These are phyloP conservation scores for Acacia pycnantha DNA, from an alignment of 331 rosid genomes.

Conservation along the genomic window DNA sequence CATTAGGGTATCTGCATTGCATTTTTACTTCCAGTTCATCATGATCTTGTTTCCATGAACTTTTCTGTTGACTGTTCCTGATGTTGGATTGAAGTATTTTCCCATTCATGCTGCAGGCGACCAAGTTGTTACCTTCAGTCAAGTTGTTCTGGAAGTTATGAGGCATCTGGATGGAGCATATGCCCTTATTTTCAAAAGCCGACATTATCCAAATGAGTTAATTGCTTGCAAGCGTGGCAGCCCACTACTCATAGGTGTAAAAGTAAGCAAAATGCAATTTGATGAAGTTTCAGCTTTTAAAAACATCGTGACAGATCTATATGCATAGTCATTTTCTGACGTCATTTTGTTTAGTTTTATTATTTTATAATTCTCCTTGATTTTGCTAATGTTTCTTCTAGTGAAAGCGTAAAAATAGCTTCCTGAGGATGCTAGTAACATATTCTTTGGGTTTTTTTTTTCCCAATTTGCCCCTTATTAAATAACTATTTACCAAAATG, in stretches of 20 bases:
- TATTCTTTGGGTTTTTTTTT: too few relatives aligned
- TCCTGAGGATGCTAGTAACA: background rate
- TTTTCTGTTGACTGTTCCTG: constrained; percentile 3
- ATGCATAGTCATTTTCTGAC: background rate
- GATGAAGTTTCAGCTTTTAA: constrained; percentile 2
- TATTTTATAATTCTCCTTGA: constrained; percentile 13
- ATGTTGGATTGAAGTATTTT: constrained; percentile 36
- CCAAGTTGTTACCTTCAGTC: constrained; percentile 83
- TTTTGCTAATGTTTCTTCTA: constrained; percentile 5
- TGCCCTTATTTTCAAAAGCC: constrained; percentile 95
- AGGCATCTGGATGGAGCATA: constrained; percentile 99
- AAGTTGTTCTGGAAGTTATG: constrained; percentile 97
- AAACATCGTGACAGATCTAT: background rate
- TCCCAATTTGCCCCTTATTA: too few relatives aligned
- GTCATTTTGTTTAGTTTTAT: background rate
- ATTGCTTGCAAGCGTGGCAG: constrained; percentile 99
- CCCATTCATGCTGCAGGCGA: constrained; percentile 57
- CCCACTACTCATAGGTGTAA: constrained; percentile 94
- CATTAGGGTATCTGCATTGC: background rate
- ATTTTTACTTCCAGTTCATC: background rate
- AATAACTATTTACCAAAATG: too few relatives aligned
- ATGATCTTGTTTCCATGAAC: background rate
- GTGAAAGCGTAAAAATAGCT: constrained; percentile 8
- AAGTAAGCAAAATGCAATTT: constrained; percentile 57
- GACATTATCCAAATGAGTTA: constrained; percentile 91